Conservation (phyloP, 75 land plant species). For the Adiantum capillusveneris region DNA sequence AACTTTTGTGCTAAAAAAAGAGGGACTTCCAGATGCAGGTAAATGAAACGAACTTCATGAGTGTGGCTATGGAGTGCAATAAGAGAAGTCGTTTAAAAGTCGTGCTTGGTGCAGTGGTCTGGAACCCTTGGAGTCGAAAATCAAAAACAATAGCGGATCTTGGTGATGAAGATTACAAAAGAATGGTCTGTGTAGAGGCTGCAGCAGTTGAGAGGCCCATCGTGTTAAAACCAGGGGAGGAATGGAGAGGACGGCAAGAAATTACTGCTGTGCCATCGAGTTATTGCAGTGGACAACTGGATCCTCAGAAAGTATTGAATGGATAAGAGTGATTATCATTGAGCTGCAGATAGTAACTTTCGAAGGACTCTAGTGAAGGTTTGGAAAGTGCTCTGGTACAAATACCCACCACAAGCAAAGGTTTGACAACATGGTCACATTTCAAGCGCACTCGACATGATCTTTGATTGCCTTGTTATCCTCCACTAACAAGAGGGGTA, state of each 20-base stretch:
- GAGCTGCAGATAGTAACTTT: no score
- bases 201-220: slow-evolving; percentile 39
- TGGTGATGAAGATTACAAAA: slow-evolving; percentile 43
- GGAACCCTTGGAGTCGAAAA: slow-evolving; percentile 55
- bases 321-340: background rate
- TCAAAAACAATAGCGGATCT: slow-evolving; percentile 35
- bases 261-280: slow-evolving; percentile 37
- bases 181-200: slow-evolving; percentile 40
- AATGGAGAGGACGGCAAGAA: slow-evolving; percentile 46
- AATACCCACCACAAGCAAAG: no score
- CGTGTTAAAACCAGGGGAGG: slow-evolving; percentile 44
- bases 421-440: no score
- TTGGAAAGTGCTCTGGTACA: no score
- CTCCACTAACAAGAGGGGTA: no score
- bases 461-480: no score
- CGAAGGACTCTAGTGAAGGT: no score
- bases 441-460: no score
- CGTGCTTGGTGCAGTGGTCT: slow-evolving; percentile 27
- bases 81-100: no score
- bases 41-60: no score
- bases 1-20: slow-evolving; percentile 69
- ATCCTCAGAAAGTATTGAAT: background rate
- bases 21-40: slow-evolving; percentile 90
- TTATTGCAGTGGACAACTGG: slow-evolving; percentile 38
- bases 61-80: no score